Conservation (phyloP, 164 flowering plant species). For the Liquidambar formosana region DNA sequence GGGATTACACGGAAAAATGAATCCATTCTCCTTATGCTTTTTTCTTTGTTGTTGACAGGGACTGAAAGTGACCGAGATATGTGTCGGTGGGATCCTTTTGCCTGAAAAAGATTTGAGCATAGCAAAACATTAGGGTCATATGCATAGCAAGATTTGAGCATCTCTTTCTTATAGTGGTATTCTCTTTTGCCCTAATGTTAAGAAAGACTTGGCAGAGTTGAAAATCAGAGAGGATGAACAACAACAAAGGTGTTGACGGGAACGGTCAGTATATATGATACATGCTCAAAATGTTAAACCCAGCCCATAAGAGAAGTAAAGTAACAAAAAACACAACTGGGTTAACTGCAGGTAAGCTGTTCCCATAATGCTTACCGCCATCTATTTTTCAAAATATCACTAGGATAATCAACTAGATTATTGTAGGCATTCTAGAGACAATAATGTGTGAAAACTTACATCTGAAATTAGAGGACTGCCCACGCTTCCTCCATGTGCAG, state of each 20-base stretch:
- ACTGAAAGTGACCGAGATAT: conserved; percentile 90
- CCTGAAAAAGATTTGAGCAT: conserved; percentile 40
- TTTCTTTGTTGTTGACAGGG: conserved; percentile 56
- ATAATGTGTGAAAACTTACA: conserved; percentile 26
- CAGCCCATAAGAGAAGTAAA: no score
- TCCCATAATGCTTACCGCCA: not conserved
- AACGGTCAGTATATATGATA: no score
- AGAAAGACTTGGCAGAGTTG: no score
- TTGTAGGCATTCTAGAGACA: not conserved
- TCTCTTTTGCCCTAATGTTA: no score
- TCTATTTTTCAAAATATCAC: not conserved
- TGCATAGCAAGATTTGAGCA: no score
- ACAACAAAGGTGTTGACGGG: no score
- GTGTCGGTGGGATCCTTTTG: conserved; percentile 36
- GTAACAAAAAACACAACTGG: no score
- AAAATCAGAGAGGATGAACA: no score
- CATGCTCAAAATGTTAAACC: no score
- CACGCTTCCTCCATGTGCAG: conserved; percentile 30
- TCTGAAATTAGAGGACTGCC: conserved; percentile 23
- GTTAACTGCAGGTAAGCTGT: not conserved
- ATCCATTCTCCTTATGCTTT: conserved; percentile 55
- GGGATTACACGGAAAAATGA: conserved; percentile 85
- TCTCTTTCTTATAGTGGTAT: no score
- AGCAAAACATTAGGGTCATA: no score
- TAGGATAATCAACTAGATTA: not conserved